Percentiles rank a stretch among this genome's conserved stretches.
Conservation (phyloP, 139 green algal genomes). For the Gonium pectorale region DNA sequence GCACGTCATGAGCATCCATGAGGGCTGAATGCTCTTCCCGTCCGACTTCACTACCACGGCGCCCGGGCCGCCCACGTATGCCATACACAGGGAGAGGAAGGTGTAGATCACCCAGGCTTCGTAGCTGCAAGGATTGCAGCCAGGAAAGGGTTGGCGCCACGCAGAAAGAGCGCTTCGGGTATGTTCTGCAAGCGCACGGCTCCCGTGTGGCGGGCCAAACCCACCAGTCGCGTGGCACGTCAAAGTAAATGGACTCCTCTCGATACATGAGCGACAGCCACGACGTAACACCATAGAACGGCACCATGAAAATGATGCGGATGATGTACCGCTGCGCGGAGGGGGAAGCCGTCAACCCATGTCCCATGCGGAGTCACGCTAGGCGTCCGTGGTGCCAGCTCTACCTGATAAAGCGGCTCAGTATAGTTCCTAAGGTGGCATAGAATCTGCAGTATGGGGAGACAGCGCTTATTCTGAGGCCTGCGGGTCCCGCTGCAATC, state of each 20-base stretch:
- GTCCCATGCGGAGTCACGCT: not conserved
- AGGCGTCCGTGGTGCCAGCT: not conserved
- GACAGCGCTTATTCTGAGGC: too few relatives aligned
- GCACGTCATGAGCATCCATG: slow-evolving; percentile 87
- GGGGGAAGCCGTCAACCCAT: not conserved
- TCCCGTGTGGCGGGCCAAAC: too few relatives aligned
- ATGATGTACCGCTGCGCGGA: slow-evolving; percentile 95
- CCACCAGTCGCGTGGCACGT: slow-evolving; percentile 91
- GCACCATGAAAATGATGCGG: slow-evolving; percentile 97
- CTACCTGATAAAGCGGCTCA: slow-evolving; percentile 89
- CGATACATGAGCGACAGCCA: slow-evolving; percentile 82
- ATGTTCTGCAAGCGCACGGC: too few relatives aligned
- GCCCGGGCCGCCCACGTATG: slow-evolving; percentile 95
- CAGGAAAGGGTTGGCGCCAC: too few relatives aligned
- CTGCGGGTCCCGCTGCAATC: too few relatives aligned
- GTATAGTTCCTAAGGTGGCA: slow-evolving; percentile 94
- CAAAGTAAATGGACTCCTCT: slow-evolving; percentile 88
- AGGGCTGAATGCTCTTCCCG: slow-evolving; percentile 87
- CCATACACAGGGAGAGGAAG: slow-evolving; percentile 94
- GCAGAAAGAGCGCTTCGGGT: too few relatives aligned
- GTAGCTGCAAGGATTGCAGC: slow-evolving; percentile 77
- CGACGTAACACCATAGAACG: slow-evolving; percentile 90
- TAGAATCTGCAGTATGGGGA: slow-evolving; percentile 84
- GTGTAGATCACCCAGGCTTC: slow-evolving; percentile 99
- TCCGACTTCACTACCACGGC: slow-evolving; percentile 89